phyloP scores from a whole-genome alignment of 108 stramenopile species.

The Skeletonema costatum region DNA sequence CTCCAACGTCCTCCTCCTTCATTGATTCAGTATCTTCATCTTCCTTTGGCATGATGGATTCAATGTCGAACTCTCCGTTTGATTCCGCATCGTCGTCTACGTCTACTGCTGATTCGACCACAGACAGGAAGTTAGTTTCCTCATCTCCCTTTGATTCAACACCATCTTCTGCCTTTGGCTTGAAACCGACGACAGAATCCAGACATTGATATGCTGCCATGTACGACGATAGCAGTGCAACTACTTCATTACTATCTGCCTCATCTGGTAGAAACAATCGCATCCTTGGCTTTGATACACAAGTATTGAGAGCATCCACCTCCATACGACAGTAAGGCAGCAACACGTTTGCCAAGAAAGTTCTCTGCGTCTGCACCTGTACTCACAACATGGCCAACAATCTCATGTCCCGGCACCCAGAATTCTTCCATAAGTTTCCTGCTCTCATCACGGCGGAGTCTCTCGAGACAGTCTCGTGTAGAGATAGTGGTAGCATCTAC shows the following conservation, averaged over 20 bases:
- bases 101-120: too few relatives aligned
- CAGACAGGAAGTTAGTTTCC: too few relatives aligned
- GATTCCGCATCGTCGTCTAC: too few relatives aligned
- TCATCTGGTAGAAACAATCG: slow-evolving; percentile 58
- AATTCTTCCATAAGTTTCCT: background rate
- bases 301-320: slow-evolving; percentile 68
- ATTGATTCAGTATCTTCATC: background rate
- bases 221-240: slow-evolving; percentile 69
- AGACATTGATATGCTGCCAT: slow-evolving; percentile 73
- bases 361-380: background rate
- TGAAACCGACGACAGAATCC: background rate
- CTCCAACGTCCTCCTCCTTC: too few relatives aligned
- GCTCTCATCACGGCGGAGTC: background rate
- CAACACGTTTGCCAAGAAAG: slow-evolving; percentile 39
- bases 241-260: slow-evolving; percentile 43
- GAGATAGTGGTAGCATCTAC: background rate
- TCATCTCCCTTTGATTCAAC: background rate
- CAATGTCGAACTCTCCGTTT: background rate
- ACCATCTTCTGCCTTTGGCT: background rate
- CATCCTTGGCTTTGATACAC: slow-evolving; percentile 33
- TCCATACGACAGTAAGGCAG: slow-evolving; percentile 61
- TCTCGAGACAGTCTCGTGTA: background rate
- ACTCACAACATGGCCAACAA: background rate
- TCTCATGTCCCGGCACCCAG: slow-evolving; percentile 1
- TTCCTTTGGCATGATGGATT: background rate